phyloP scores from a whole-genome alignment of 768 basidiomycete species.

The Mycena kentingensis region DNA sequence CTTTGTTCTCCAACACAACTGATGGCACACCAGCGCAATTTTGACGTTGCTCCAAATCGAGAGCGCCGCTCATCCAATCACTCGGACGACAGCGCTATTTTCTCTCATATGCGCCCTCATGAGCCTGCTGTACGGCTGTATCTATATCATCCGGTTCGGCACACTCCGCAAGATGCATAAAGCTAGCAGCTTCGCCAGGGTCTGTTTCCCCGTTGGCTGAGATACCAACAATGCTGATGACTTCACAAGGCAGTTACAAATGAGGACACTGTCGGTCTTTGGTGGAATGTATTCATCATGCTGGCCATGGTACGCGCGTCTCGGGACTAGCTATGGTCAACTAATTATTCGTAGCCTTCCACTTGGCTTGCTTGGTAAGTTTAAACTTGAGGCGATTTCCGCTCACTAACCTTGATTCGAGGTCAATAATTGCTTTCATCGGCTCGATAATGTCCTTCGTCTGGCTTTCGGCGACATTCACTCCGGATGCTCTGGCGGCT shows the following conservation, averaged over 20 bases:
- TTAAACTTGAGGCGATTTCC: neutral
- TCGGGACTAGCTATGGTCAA: neutral
- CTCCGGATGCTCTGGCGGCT: conserved; percentile 25
- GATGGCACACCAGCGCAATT: conserved; percentile 8
- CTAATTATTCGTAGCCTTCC: conserved; percentile 32
- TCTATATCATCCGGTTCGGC: conserved; percentile 61
- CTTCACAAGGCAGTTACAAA: conserved; percentile 44
- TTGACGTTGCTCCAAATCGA: conserved; percentile 23
- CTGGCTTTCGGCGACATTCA: conserved; percentile 46
- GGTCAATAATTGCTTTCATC: conserved; percentile 52
- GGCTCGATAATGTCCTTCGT: conserved; percentile 50
- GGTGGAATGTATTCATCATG: conserved; percentile 59
- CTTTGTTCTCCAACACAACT: neutral
- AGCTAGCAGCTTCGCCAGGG: conserved; percentile 55
- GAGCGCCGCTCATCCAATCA: conserved; percentile 51
- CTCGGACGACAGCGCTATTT: conserved; percentile 53
- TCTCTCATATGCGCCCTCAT: conserved; percentile 58
- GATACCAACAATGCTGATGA: conserved; percentile 30
- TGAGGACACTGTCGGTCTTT: neutral
- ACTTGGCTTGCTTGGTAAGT: conserved; percentile 56
- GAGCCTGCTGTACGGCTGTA: conserved; percentile 60
- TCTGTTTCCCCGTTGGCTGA: no score
- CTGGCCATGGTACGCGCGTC: conserved; percentile 39
- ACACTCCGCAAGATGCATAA: conserved; percentile 64
- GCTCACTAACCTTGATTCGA: conserved; percentile 7